A percentile compares a stretch with the other conserved stretches of the same genome.
Conservation (phyloP, 2,329 filamentous ascomycete species). For the Epichloe scottii region DNA sequence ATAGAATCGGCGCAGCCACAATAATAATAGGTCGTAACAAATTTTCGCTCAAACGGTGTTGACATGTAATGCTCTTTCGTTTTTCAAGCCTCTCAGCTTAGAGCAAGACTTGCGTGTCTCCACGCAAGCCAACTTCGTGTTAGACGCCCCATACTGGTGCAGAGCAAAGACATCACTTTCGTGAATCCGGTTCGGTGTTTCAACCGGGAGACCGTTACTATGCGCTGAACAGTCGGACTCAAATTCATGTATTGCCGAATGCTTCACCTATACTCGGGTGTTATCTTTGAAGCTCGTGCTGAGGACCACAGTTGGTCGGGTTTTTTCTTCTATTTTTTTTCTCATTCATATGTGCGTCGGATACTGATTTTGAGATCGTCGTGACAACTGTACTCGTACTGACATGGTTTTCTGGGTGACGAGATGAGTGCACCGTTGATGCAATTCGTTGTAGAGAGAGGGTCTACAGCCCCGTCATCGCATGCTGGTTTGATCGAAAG, state of each 20-base stretch:
- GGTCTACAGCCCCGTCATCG: constrained; percentile 17
- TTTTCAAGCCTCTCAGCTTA: constrained; percentile 1
- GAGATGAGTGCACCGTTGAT: neutral
- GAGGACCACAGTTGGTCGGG: neutral
- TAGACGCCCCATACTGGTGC: neutral
- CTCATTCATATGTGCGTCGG: neutral
- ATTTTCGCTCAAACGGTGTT: constrained; percentile 1
- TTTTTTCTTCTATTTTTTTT: neutral
- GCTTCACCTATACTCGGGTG: neutral
- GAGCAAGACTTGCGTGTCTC: constrained; percentile 2
- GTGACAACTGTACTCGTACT: neutral
- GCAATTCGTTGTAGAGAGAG: neutral
- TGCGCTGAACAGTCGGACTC: neutral
- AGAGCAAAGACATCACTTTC: neutral
- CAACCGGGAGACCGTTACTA: neutral
- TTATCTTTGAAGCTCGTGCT: neutral
- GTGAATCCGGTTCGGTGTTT: neutral
- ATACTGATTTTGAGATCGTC: neutral
- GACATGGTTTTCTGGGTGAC: neutral
- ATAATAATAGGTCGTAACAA: constrained; percentile 1
- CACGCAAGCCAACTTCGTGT: neutral
- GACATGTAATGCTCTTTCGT: neutral
- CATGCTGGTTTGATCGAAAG: constrained; percentile 53
- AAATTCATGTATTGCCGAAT: neutral
- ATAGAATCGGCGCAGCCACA: constrained; percentile 3